These are phyloP conservation scores for Starmerella sirachaensis DNA, from an alignment of 805 yeast genomes.

Conservation along the genomic window DNA sequence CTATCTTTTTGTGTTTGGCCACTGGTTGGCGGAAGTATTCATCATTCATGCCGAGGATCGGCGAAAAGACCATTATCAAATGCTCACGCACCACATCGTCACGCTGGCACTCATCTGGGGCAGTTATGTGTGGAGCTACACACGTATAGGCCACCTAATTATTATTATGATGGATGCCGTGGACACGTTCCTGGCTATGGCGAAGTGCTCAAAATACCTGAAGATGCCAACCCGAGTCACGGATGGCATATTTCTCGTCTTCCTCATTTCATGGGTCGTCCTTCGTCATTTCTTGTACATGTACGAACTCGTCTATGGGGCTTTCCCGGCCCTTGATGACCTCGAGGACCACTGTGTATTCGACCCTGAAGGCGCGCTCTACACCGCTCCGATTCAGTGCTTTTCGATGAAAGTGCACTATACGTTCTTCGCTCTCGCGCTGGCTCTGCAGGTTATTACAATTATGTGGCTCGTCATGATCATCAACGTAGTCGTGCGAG, in stretches of 20 bases:
- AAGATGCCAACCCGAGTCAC: slow-evolving; percentile 44
- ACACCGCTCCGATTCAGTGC: slow-evolving; percentile 24
- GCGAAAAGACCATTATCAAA: slow-evolving; percentile 73
- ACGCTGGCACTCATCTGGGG: slow-evolving; percentile 58
- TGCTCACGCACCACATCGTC: slow-evolving; percentile 80
- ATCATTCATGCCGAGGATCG: slow-evolving; percentile 65
- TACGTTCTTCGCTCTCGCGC: slow-evolving; percentile 43
- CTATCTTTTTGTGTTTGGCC: slow-evolving; percentile 59
- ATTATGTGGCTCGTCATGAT: slow-evolving; percentile 68
- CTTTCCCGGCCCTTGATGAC: slow-evolving; percentile 35
- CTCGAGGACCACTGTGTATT: slow-evolving; percentile 22
- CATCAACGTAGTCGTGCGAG: slow-evolving; percentile 54
- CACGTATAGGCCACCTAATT: slow-evolving; percentile 67
- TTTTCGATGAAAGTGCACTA: slow-evolving; percentile 27
- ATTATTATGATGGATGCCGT: slow-evolving; percentile 72
- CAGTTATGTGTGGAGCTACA: slow-evolving; percentile 60
- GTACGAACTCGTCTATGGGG: slow-evolving; percentile 51
- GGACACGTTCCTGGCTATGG: slow-evolving; percentile 57
- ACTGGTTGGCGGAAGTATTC: slow-evolving; percentile 71
- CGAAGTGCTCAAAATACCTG: slow-evolving; percentile 67
- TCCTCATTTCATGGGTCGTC: slow-evolving; percentile 56
- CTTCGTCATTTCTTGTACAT: slow-evolving; percentile 66
- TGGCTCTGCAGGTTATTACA: slow-evolving; percentile 53
- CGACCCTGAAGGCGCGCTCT: slow-evolving; percentile 18
- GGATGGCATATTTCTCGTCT: slow-evolving; percentile 56